Base-by-base conservation (phyloP, 2,329 filamentous ascomycete genomes). In the Pyrenophora tritici-repentis region DNA sequence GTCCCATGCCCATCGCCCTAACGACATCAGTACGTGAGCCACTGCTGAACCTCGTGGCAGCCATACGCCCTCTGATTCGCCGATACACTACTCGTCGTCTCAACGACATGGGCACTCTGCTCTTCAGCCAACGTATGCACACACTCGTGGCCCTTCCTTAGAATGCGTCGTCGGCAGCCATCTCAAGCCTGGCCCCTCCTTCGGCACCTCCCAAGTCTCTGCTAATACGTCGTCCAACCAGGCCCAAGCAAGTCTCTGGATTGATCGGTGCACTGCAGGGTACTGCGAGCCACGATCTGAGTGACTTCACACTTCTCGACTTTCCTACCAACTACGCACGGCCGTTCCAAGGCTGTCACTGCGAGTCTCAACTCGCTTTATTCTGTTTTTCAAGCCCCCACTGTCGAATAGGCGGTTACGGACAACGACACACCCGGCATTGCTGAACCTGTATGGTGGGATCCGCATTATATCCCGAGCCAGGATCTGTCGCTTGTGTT, bases 131-230 rank as follows among this genome's bases (percentile, higher is more conserved):
- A 55, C 58, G 49, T 59, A 65, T 68, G 67, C 68, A 67, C 50
- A 55, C 59, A 65, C 66, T 72, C 67, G 68, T 68, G 66, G 66
- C 62, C 67, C 55, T 65, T 63, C 34, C 65, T 29, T 53, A 59
- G 56, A 61, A 66, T 60, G 58, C 65, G 48, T 50, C 61, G 53
- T 49, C 61, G 53, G 59, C 59, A 50, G 55, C 57, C 48, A 52
- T 47, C 37, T 54, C 50, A 56, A 51, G 56, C 48, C 57, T 56
- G 55, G 60, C 62, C 56, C 60, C 65, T 65, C 66, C 61, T 63
- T 65, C 63, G 64, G 53, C 58, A 47, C 45, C 51, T 53, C 49
- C 50, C 53, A 54, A 53, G 47, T 46, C 41, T 51, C 54, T 66
- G 64, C 66, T 68, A 62, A 63, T 50, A 45, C 44, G 17, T 46